Conservation (phyloP, 202 grass and related monocot species). For the Panicum hallii region DNA sequence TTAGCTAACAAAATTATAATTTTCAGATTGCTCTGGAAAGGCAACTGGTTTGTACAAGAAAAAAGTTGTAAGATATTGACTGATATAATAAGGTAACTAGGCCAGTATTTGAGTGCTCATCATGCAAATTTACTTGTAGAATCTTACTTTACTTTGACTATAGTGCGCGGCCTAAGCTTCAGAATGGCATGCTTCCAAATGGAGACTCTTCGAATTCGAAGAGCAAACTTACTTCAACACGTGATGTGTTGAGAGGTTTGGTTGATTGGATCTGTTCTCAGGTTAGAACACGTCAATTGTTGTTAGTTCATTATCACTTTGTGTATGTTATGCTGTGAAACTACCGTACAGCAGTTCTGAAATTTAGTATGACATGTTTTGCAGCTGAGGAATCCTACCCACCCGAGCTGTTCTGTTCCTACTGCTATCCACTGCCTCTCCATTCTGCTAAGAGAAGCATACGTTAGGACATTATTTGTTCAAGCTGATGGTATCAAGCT, state of each 20-base stretch:
- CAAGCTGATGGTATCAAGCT: conserved; percentile 78
- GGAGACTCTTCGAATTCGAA: conserved; percentile 84
- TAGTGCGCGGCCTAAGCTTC: conserved; percentile 79
- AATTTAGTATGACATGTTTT: conserved; percentile 58
- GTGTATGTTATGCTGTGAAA: conserved; percentile 30
- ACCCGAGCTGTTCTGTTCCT: conserved; percentile 77
- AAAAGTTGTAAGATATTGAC: conserved; percentile 92
- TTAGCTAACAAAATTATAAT: conserved; percentile 47
- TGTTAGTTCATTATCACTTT: conserved; percentile 29
- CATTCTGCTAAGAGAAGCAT: conserved; percentile 70
- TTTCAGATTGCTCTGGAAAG: conserved; percentile 89
- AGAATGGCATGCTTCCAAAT: conserved; percentile 64
- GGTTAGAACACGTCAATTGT: conserved; percentile 54
- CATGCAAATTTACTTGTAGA: conserved; percentile 35
- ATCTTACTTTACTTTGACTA: conserved; percentile 43
- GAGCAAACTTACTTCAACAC: conserved; percentile 69
- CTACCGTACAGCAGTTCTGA: conserved; percentile 25
- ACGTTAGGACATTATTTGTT: conserved; percentile 86
- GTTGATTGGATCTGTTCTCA: conserved; percentile 93
- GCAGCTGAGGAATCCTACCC: conserved; percentile 83
- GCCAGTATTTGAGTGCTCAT: conserved; percentile 31
- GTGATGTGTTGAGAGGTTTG: conserved; percentile 83
- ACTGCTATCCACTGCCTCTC: conserved; percentile 73
- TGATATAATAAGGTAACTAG: conserved; percentile 70
- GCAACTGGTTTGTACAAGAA: conserved; percentile 97